Evolutionary conservation across 2,329 filamentous ascomycete genomes (phyloP).

Genomic region (Arthrobotrys entomopaga): DNA sequence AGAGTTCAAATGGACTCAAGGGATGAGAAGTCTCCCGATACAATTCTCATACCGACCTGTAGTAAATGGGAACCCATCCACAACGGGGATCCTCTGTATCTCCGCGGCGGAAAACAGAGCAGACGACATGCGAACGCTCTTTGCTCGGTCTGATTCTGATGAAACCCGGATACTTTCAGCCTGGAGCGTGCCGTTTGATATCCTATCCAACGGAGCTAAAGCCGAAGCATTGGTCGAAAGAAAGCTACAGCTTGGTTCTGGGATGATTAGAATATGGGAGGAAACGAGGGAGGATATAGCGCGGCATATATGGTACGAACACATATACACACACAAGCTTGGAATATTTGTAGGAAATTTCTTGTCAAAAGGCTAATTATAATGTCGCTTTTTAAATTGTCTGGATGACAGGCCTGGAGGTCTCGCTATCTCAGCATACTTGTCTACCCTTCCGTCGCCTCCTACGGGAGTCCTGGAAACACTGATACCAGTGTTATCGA

Average conservation of each 20-base stretch:
- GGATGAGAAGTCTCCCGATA: conserved; percentile 57
- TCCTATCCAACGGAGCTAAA: conserved; percentile 58
- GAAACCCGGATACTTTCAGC: conserved; percentile 55
- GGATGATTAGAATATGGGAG: conserved; percentile 69
- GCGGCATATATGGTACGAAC: conserved; percentile 72
- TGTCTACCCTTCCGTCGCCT: conserved; percentile 55
- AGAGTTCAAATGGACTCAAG: conserved; percentile 55
- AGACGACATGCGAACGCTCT: conserved; percentile 55
- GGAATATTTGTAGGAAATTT: not conserved
- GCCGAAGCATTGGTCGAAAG: conserved; percentile 69
- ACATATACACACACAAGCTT: not conserved
- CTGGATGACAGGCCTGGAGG: conserved; percentile 62
- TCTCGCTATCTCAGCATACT: conserved; percentile 61
- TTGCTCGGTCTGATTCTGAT: conserved; percentile 14
- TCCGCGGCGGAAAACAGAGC: conserved; percentile 49
- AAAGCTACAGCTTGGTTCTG: conserved; percentile 64
- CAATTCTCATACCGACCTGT: conserved; percentile 41
- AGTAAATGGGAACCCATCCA: conserved; percentile 15
- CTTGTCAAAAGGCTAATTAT: no score
- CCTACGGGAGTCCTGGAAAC: conserved; percentile 14
- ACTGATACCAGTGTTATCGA: conserved; percentile 44
- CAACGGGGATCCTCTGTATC: conserved; percentile 49
- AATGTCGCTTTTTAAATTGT: no score
- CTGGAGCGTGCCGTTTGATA: conserved; percentile 56
- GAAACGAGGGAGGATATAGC: conserved; percentile 79